phyloP scores from a whole-genome alignment of 2,329 filamentous ascomycete species.

The Allantophomopsis cytisporea region DNA sequence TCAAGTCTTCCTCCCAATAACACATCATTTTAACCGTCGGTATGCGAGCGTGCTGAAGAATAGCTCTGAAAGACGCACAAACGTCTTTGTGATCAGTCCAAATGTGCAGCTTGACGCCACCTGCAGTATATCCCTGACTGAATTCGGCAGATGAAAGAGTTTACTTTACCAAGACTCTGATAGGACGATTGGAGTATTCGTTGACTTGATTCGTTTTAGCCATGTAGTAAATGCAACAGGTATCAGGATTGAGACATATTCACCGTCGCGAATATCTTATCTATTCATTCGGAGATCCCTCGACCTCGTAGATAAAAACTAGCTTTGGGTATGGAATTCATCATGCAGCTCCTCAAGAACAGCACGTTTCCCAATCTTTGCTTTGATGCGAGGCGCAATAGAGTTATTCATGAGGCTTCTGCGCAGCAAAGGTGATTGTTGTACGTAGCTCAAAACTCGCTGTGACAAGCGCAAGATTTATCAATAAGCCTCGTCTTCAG shows the following conservation, averaged over 20 bases:
- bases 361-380: neutral
- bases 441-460: too few species aligned
- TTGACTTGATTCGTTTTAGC: neutral
- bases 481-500: too few species aligned
- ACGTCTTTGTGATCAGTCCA: conserved; percentile 3
- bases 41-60: too few species aligned
- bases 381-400: neutral
- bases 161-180: conserved; percentile 1
- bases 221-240: neutral
- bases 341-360: conserved; percentile 1
- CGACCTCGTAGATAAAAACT: conserved; percentile 2
- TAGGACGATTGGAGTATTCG: conserved; percentile 1
- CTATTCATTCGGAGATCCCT: conserved; percentile 2
- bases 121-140: conserved; percentile 3
- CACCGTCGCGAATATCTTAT: conserved; percentile 2
- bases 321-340: conserved; percentile 2
- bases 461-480: too few species aligned
- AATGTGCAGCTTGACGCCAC: conserved; percentile 1
- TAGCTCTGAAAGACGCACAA: neutral
- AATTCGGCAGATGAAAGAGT: conserved; percentile 1
- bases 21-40: too few species aligned
- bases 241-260: neutral
- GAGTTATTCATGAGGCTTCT: too few species aligned
- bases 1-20: too few species aligned
- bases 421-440: too few species aligned